phyloP scores from a whole-genome alignment of 495 filamentous ascomycete species.

The Parathielavia hyrcaniae region DNA sequence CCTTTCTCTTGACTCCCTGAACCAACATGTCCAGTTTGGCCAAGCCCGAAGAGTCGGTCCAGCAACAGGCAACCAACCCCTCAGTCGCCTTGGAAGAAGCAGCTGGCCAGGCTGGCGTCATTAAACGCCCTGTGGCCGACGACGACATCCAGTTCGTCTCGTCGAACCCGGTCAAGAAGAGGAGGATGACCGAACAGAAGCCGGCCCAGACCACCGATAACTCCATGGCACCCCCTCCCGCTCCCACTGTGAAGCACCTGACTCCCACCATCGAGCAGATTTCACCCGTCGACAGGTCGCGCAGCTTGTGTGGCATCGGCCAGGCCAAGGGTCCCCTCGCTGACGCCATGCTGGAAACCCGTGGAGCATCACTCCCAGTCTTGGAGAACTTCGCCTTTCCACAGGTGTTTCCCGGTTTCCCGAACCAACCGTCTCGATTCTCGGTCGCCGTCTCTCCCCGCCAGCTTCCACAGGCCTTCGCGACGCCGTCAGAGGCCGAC shows the following conservation, averaged over 20 bases:
- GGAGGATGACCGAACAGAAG: constrained; percentile 18
- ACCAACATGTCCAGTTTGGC: background rate
- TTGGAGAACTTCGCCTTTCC: constrained; percentile 18
- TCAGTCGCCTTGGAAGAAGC: background rate
- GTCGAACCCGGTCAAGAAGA: constrained; percentile 39
- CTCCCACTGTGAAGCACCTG: background rate
- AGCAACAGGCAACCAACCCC: background rate
- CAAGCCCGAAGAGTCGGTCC: background rate
- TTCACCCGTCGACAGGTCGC: background rate
- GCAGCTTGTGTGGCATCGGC: background rate
- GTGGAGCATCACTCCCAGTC: constrained; percentile 8
- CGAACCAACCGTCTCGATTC: background rate
- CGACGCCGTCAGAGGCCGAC: background rate
- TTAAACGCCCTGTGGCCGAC: constrained; percentile 24
- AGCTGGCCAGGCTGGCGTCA: background rate
- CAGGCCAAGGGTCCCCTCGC: background rate
- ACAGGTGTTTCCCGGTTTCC: background rate
- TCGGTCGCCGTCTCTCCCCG: constrained; percentile 22
- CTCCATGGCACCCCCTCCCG: constrained; percentile 15
- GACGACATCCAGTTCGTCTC: constrained; percentile 44
- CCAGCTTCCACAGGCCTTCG: constrained; percentile 9
- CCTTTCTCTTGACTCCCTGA: background rate
- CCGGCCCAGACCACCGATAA: background rate
- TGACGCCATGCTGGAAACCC: background rate
- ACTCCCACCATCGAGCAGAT: background rate